phyloP scores from a whole-genome alignment of 495 filamentous ascomycete genomes.

The Chaetomium cochliodes region DNA sequence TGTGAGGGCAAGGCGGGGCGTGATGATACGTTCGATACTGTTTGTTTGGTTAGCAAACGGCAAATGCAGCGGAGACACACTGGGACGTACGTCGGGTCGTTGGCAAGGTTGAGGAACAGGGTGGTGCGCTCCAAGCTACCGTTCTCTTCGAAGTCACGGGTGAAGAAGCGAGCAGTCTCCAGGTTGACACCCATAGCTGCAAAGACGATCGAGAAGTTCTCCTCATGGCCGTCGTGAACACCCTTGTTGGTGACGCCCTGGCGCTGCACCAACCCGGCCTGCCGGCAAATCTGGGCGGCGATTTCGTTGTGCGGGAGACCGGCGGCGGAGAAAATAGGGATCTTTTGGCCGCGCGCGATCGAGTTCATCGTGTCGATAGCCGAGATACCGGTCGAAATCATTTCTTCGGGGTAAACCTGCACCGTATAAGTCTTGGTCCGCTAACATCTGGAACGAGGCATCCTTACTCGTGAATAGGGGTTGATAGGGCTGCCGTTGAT shows the following conservation, averaged over 20 bases:
- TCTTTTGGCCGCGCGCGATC: constrained; percentile 98
- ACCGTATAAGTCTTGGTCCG: constrained; percentile 20
- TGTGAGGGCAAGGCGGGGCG: constrained; percentile 94
- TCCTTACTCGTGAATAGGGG: constrained; percentile 85
- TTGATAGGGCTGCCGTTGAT: constrained; percentile 99
- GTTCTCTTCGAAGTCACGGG: constrained; percentile 98
- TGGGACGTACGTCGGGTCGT: constrained; percentile 86
- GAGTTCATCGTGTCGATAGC: constrained; percentile 99
- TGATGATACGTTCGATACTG: constrained; percentile 99
- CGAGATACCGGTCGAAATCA: constrained; percentile 99
- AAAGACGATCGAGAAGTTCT: constrained; percentile 99
- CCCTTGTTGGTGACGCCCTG: constrained; percentile 80
- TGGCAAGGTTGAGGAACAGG: constrained; percentile 97
- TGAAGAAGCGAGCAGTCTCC: constrained; percentile 98
- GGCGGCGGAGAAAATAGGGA: constrained; percentile 97
- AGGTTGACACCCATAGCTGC: constrained; percentile 99
- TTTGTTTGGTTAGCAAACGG: constrained; percentile 31
- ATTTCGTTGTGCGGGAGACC: constrained; percentile 99
- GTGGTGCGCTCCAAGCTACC: constrained; percentile 96
- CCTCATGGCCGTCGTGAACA: constrained; percentile 93
- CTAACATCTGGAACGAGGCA: not conserved
- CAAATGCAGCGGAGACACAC: not conserved
- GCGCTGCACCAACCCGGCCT: constrained; percentile 85
- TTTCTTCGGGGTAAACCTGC: constrained; percentile 97
- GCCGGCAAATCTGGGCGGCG: constrained; percentile 94